Conservation (phyloP, 2,329 filamentous ascomycete genomes). For the Ascochyta fabae region DNA sequence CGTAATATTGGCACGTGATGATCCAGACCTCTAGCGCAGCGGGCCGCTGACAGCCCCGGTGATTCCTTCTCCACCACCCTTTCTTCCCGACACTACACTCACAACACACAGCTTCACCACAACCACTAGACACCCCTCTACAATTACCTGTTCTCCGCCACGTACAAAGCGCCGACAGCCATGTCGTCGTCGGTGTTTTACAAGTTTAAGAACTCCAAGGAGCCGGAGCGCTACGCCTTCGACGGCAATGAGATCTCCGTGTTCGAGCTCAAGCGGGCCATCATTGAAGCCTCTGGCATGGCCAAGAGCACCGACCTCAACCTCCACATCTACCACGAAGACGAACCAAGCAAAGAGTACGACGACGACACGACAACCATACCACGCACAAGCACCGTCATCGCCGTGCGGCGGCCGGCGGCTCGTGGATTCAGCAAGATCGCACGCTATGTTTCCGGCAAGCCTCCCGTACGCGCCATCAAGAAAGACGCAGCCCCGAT, state of each 20-base stretch:
- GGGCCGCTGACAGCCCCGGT: constrained; percentile 4
- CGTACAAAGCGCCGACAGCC: not conserved
- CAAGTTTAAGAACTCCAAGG: constrained; percentile 99
- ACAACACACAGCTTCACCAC: constrained; percentile 4
- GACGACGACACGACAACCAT: constrained; percentile 98
- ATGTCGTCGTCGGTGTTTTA: constrained; percentile 99
- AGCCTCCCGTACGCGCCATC: constrained; percentile 82
- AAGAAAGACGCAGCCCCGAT: constrained; percentile 70
- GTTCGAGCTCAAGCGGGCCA: constrained; percentile 98
- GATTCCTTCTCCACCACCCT: constrained; percentile 12
- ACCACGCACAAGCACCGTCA: constrained; percentile 89
- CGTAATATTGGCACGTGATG: not conserved
- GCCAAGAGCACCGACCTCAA: constrained; percentile 97
- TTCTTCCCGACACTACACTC: constrained; percentile 12
- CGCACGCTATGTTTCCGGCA: constrained; percentile 93
- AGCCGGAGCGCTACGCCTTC: constrained; percentile 91
- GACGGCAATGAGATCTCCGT: constrained; percentile 98
- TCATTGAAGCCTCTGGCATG: constrained; percentile 90
- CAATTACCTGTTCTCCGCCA: constrained; percentile 9
- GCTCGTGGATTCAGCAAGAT: constrained; percentile 87
- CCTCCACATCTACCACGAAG: constrained; percentile 90
- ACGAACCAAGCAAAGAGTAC: constrained; percentile 86
- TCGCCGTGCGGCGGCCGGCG: constrained; percentile 85
- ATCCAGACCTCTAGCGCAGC: too few relatives aligned
- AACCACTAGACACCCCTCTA: constrained; percentile 1